phyloP scores from a whole-genome alignment of 805 yeast species.

The Metschnikowia lachancei region DNA sequence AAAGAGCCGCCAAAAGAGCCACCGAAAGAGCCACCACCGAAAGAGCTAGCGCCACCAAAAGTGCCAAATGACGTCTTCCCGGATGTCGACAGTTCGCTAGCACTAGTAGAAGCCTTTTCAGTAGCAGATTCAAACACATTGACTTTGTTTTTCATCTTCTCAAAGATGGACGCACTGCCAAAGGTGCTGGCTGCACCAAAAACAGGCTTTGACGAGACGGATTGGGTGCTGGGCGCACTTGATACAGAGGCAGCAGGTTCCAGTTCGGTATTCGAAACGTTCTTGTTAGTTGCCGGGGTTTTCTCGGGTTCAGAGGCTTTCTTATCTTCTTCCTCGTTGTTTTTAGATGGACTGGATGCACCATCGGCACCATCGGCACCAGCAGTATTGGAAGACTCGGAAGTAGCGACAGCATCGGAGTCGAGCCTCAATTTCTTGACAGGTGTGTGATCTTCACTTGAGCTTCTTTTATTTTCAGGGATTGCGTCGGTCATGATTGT shows the following conservation, averaged over 20 bases:
- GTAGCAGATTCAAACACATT: conserved; percentile 25
- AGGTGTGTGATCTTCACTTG: neutral
- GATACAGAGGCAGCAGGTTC: neutral
- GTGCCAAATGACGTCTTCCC: conserved; percentile 20
- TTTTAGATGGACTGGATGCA: neutral
- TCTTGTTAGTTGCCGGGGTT: too few relatives aligned
- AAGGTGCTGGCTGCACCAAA: conserved; percentile 45
- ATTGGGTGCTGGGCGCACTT: neutral
- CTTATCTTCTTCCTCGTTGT: neutral
- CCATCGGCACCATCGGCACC: neutral
- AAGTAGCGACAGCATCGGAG: neutral
- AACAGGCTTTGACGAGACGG: conserved; percentile 22
- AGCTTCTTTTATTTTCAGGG: conserved; percentile 4
- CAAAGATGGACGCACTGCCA: conserved; percentile 30
- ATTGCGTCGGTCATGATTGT: conserved; percentile 2
- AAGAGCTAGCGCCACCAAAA: conserved; percentile 33
- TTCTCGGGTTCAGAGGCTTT: neutral
- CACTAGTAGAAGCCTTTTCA: conserved; percentile 1
- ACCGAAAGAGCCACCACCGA: too few relatives aligned
- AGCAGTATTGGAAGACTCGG: neutral
- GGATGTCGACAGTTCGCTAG: neutral
- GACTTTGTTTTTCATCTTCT: conserved; percentile 24
- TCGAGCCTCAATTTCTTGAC: conserved; percentile 2
- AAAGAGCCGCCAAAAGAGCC: conserved; percentile 37
- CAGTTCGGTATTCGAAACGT: neutral